Base-by-base conservation (phyloP, 2,329 filamentous ascomycete species). In the Amauroascus verrucosus region DNA sequence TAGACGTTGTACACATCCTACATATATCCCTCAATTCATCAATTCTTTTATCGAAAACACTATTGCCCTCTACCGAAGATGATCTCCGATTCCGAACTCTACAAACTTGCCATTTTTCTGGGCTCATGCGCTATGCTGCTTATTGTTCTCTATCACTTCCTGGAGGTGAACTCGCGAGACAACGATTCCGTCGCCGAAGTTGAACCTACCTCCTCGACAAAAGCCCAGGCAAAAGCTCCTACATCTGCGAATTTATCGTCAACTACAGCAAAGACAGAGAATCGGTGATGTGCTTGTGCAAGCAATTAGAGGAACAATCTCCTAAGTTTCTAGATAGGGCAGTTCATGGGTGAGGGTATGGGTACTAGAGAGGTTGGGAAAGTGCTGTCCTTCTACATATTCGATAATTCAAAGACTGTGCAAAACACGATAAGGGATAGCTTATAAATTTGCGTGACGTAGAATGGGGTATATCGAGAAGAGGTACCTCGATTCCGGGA, bases 1-100 rank as follows among this genome's bases (percentile, higher is more conserved):
- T n/a, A n/a, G n/a, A n/a, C n/a, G n/a, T n/a, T n/a, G n/a, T n/a
- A n/a, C n/a, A n/a, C 8, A 35, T 6, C 18, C 13, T 9, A 14
- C n/a, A 6, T 38, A 14, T 7, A n/a, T 38, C 6, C 13, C 37
- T 4, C 20, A 18, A 22, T 24, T 24, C 20, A 16, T 41, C 38
- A 18, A 24, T 24, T 9, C 20, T 22, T 18, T 22, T 41, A n/a
- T 11, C 6, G 11, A 7, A 2, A 41, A 11, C 3, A 22, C 20
- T 11, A 8, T 16, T 2, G 11, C 20, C 43, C 53, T 75, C 24
- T 8, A 22, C 6, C 14, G 1, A 86, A 64, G 47, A 98, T 98
- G 93, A 97, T 98, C 68, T 85, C 90, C 68, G 93, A 98, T 81
- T 76, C 79, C 69, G 84, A 93, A 60, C 84, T 98, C 64, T 96